These are phyloP conservation scores for Leccinum pallidistipes DNA, from an alignment of 1,284 basidiomycete species.

Conservation along the genomic window DNA sequence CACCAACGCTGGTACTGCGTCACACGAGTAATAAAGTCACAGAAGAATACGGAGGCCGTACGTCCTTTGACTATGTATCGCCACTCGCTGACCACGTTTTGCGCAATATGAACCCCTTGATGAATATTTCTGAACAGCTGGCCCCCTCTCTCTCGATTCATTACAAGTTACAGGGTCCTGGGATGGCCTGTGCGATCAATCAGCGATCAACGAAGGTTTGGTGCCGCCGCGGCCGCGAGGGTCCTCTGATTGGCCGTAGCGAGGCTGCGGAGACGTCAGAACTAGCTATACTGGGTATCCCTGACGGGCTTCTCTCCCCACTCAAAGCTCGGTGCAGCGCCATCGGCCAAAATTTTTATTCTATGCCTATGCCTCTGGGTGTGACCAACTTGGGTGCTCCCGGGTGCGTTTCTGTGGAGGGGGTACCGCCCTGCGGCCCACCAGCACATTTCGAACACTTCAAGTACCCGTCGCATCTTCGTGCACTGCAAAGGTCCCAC, in stretches of 20 bases:
- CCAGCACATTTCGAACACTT: background rate
- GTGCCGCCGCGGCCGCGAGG: conserved; percentile 16
- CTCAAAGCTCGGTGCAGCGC: conserved; percentile 23
- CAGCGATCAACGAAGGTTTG: conserved; percentile 14
- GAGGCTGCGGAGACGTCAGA: conserved; percentile 1
- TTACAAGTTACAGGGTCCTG: background rate
- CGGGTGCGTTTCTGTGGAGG: conserved; percentile 4
- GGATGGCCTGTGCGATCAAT: conserved; percentile 4
- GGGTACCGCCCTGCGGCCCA: background rate
- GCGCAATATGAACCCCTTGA: background rate
- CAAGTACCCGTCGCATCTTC: conserved; percentile 11
- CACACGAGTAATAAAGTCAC: background rate
- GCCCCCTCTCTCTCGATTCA: background rate
- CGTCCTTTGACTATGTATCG: background rate
- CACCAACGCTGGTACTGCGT: background rate
- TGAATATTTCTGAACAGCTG: background rate
- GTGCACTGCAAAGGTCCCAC: conserved; percentile 14
- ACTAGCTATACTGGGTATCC: conserved; percentile 7
- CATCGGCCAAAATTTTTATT: conserved; percentile 1
- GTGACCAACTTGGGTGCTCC: conserved; percentile 1
- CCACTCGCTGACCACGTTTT: background rate
- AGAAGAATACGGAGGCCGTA: conserved; percentile 10
- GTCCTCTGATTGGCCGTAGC: conserved; percentile 7
- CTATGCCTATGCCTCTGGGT: background rate
- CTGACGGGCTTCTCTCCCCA: conserved; percentile 7